Percentiles rank a stretch among this genome's conserved stretches.
phyloP scores from a whole-genome alignment of 2,329 filamentous ascomycete species.

The Thielaviopsis euricoi region DNA sequence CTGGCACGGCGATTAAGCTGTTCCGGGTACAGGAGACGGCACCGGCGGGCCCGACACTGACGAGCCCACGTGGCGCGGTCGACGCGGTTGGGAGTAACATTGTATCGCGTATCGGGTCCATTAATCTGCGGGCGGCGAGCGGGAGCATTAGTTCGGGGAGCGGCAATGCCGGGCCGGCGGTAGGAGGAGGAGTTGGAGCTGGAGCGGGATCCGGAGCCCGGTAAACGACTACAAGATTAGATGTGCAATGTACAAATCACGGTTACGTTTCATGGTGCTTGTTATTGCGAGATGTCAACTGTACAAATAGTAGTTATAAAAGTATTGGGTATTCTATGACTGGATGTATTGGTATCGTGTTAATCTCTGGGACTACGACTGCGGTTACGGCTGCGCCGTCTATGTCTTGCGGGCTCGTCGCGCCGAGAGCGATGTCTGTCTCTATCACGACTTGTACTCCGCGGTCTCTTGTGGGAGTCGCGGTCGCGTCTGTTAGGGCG shows the following conservation, averaged over 20 bases:
- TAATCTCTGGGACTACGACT: not conserved
- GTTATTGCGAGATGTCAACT: no score
- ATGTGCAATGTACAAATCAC: no score
- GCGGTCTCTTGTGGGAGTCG: not conserved
- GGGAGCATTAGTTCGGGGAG: slow-evolving; percentile 7
- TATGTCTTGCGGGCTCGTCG: not conserved
- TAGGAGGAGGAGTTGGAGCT: not conserved
- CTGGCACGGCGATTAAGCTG: slow-evolving; percentile 70
- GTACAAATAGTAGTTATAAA: no score
- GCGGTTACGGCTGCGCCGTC: not conserved
- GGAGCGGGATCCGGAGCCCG: not conserved
- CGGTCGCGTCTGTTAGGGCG: not conserved
- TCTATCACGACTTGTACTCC: not conserved
- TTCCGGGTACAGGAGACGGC: slow-evolving; percentile 82
- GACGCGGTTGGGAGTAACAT: slow-evolving; percentile 86
- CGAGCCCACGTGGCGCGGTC: slow-evolving; percentile 75
- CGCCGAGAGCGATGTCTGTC: not conserved
- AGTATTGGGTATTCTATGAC: no score
- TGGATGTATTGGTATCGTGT: not conserved
- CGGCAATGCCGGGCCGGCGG: not conserved
- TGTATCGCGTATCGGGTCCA: slow-evolving; percentile 68
- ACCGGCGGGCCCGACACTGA: slow-evolving; percentile 61
- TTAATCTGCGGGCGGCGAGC: slow-evolving; percentile 45
- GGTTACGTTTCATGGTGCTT: no score
- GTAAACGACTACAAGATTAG: no score